These are phyloP conservation scores for Aspergillus pseudotamarii DNA, from an alignment of 2,329 filamentous ascomycete species.

Conservation along the genomic window DNA sequence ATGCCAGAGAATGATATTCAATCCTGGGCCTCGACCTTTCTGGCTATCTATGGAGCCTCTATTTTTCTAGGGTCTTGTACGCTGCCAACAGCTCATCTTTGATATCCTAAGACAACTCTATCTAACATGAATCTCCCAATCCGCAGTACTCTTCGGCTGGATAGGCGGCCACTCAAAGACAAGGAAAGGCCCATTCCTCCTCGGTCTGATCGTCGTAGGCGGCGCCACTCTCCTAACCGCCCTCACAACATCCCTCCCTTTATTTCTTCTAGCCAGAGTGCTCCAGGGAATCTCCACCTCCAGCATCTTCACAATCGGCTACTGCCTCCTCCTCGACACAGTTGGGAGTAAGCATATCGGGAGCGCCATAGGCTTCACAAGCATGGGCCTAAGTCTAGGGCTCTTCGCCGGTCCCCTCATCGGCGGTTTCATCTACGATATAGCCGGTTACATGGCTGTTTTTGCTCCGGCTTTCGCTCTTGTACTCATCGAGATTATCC, in stretches of 20 bases:
- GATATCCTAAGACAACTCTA: background rate
- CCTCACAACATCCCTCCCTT: slow-evolving; percentile 58
- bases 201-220: slow-evolving; percentile 10
- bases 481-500: slow-evolving; percentile 53
- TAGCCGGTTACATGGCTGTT: slow-evolving; percentile 43
- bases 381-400: slow-evolving; percentile 60
- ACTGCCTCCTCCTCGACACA: slow-evolving; percentile 65
- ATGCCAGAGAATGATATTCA: slow-evolving; percentile 16
- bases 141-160: slow-evolving; percentile 12
- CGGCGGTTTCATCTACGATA: slow-evolving; percentile 67
- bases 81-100: background rate
- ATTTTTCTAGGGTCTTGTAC: slow-evolving; percentile 5
- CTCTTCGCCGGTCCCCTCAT: slow-evolving; percentile 67
- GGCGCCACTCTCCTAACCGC: slow-evolving; percentile 64
- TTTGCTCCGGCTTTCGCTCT: slow-evolving; percentile 30
- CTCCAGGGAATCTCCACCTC: slow-evolving; percentile 70
- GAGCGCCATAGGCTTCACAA: slow-evolving; percentile 56
- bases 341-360: slow-evolving; percentile 14
- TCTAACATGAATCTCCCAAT: background rate
- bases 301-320: slow-evolving; percentile 70
- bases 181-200: slow-evolving; percentile 9
- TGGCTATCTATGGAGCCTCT: slow-evolving; percentile 21
- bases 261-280: slow-evolving; percentile 63
- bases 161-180: slow-evolving; percentile 7
- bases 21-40: slow-evolving; percentile 22